Conservation (phyloP, 345 rosid genomes). For the Eucalyptus cladocalyx region DNA sequence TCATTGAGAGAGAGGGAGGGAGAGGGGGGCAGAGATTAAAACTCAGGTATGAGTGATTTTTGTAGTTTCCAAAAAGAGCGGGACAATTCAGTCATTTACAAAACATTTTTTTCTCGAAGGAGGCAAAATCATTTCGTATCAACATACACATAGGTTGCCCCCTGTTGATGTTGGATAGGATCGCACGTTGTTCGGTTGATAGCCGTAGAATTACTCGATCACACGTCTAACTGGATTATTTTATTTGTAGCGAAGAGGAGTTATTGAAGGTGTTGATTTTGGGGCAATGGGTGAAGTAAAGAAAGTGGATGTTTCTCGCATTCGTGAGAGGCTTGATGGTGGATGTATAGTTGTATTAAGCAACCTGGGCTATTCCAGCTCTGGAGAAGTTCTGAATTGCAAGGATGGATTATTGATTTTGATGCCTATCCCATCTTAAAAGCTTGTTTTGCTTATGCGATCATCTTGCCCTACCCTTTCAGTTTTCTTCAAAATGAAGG, state of each 20-base stretch:
- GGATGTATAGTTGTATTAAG: constrained; percentile 73
- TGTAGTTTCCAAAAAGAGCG: neutral
- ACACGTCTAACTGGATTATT: neutral
- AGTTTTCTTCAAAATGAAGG: neutral
- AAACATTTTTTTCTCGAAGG: too few relatives aligned
- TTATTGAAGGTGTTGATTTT: constrained; percentile 85
- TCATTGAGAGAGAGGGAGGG: neutral
- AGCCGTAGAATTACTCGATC: too few relatives aligned
- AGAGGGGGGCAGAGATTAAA: neutral
- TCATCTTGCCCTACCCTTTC: neutral
- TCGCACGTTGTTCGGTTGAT: too few relatives aligned
- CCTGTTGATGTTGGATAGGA: too few relatives aligned
- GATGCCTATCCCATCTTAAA: neutral
- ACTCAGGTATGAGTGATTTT: neutral
- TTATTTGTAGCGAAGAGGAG: constrained; percentile 69
- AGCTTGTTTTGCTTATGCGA: neutral
- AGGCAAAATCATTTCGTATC: too few relatives aligned
- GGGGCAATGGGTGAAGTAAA: constrained; percentile 96
- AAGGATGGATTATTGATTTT: constrained; percentile 39
- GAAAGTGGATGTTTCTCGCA: constrained; percentile 74
- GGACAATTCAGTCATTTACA: neutral
- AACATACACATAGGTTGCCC: too few relatives aligned
- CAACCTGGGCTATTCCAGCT: constrained; percentile 89
- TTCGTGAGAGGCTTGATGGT: constrained; percentile 79
- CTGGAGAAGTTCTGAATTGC: constrained; percentile 97